Conservation (phyloP, 345 rosid species). For the Eucalyptus fibrosa region DNA sequence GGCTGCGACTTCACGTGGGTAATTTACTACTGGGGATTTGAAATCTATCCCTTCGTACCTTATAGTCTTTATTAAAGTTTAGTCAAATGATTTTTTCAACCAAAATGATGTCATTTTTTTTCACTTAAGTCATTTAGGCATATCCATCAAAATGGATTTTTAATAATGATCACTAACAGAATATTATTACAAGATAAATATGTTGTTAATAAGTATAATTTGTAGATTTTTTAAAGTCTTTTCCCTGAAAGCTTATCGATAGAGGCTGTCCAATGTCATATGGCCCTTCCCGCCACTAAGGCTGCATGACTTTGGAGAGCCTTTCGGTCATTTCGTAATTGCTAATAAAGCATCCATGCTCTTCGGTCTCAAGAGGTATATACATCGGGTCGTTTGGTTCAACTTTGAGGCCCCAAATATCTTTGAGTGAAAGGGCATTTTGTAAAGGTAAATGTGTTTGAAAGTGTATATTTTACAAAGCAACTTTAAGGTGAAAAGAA, state of each 20-base stretch:
- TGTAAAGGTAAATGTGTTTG: fast-evolving
- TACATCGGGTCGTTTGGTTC: fast-evolving
- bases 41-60: neutral
- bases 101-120: no score
- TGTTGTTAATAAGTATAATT: no score
- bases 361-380: fast-evolving
- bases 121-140: no score
- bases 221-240: no score
- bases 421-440: fast-evolving
- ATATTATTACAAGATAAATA: no score
- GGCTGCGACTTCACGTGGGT: neutral
- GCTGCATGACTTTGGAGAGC: neutral
- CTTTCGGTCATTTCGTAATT: neutral
- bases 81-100: no score
- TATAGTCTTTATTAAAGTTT: no score
- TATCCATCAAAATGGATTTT: no score
- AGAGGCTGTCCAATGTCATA: neutral
- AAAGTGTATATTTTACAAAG: fast-evolving
- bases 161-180: fast-evolving
- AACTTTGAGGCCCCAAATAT: fast-evolving
- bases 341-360: neutral
- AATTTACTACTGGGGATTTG: neutral
- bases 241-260: neutral
- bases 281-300: neutral
- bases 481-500: no score